A percentile compares a stretch with the other conserved stretches of the same genome.
These are phyloP conservation scores for Mallotus japonicus DNA, from an alignment of 441 rosid genomes.

Conservation along the genomic window DNA sequence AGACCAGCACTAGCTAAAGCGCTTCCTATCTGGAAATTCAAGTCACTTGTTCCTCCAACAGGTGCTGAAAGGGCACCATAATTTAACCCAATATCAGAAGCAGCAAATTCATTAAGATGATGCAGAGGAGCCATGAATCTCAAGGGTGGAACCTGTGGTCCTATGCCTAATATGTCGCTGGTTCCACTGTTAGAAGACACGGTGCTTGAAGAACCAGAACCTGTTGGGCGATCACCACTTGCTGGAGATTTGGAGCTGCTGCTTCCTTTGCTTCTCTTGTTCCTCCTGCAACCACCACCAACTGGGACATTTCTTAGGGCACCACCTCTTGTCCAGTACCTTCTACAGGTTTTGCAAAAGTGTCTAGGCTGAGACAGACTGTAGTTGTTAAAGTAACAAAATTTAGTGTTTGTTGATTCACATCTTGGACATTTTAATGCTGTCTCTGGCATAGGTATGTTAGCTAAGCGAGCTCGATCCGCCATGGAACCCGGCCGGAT, in stretches of 20 bases:
- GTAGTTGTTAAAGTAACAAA: slow-evolving; percentile 96
- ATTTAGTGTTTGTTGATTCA: slow-evolving; percentile 87
- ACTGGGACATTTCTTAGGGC: slow-evolving; percentile 85
- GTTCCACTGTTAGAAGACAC: slow-evolving; percentile 42
- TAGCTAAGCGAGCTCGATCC: slow-evolving; percentile 81
- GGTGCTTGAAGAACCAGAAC: slow-evolving; percentile 43
- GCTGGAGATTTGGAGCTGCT: slow-evolving; percentile 50
- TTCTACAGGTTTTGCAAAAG: slow-evolving; percentile 89
- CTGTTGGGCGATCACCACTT: slow-evolving; percentile 39
- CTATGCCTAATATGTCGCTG: slow-evolving; percentile 46
- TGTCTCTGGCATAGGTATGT: slow-evolving; percentile 70
- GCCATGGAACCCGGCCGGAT: slow-evolving; percentile 89
- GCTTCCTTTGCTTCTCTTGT: slow-evolving; percentile 71
- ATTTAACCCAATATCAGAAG: slow-evolving; percentile 51
- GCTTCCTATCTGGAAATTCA: slow-evolving; percentile 52
- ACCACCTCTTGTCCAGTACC: slow-evolving; percentile 99
- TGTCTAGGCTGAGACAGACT: slow-evolving; percentile 94
- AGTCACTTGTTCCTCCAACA: slow-evolving; percentile 44
- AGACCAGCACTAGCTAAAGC: slow-evolving; percentile 33
- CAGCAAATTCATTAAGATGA: slow-evolving; percentile 44
- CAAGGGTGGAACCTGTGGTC: slow-evolving; percentile 50
- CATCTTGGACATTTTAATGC: slow-evolving; percentile 90
- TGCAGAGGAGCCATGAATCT: slow-evolving; percentile 64
- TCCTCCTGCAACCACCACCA: slow-evolving; percentile 89
- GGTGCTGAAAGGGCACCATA: slow-evolving; percentile 44